These are phyloP conservation scores for Geranium brycei DNA, from an alignment of 345 rosid species.

Conservation along the genomic window DNA sequence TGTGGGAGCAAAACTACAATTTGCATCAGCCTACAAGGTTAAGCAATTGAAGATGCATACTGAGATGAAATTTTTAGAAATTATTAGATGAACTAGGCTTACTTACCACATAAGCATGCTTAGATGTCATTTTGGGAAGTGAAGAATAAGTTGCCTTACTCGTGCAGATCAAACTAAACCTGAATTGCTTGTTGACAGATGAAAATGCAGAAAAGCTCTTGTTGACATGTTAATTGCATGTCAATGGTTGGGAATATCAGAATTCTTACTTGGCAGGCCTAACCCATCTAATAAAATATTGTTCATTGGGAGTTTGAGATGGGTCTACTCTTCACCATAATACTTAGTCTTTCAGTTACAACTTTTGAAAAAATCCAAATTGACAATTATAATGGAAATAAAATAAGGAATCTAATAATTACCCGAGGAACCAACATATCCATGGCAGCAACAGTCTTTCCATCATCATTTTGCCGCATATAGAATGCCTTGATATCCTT, in stretches of 20 bases:
- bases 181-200: background rate
- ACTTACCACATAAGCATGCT: too few species aligned
- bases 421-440: slow-evolving; percentile 97
- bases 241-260: background rate
- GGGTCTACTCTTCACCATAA: background rate
- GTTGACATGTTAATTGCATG: background rate
- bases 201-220: too few species aligned
- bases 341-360: background rate
- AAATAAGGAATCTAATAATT: slow-evolving; percentile 10
- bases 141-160: too few species aligned
- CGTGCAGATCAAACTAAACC: background rate
- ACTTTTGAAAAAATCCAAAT: too few species aligned
- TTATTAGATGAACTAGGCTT: too few species aligned
- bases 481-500: slow-evolving; percentile 96
- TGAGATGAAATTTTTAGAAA: too few species aligned
- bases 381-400: background rate
- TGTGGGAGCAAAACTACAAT: background rate
- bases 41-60: too few species aligned
- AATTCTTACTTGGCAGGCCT: background rate
- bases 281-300: background rate
- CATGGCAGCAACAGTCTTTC: slow-evolving; percentile 98
- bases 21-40: too few species aligned
- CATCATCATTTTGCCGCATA: slow-evolving; percentile 94
- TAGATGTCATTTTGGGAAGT: too few species aligned
- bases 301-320: background rate